Base-by-base conservation (phyloP, 1,139 yeast species). In the Yamadazyma spencermartinsiae region DNA sequence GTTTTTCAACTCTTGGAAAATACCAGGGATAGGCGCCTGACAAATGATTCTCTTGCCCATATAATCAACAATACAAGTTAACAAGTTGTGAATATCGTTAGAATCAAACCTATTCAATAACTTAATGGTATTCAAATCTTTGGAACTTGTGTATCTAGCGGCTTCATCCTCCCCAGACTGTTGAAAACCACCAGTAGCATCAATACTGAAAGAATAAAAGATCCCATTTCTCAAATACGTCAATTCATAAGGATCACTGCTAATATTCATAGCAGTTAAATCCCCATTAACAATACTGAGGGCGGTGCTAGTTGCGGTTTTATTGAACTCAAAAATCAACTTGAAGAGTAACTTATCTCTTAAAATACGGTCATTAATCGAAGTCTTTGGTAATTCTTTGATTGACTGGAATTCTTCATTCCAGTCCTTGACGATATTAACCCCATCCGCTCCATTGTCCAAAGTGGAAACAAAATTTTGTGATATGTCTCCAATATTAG, bases 21-120 rank as follows among this genome's bases (percentile, higher is more conserved):
- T 79, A 44, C 98, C 98, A n/a, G 98, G 98, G 35, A 92, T 95
- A 17, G 97, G 96, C 12, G 96, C 87, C 68, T 92, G 98, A 58
- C 95, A 89, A 31, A 90, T 76, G 31, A 90, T 71, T 60, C 98
- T 78, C 53, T 80, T 83, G 45, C 98, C 98, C 60, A 86, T 80
- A 63, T 79, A 90, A 61, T 92, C 98, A 40, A 92, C 88, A 43
- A 90, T 76, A 33, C 90, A 76, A 6, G 97, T 86, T 49, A 87
- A 79, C 45, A 90, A 70, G 39, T 84, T 82, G 52, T 80, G 78
- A 36, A 89, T 68, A 31, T 84, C 88, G 13, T 66, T 67, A 26
- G 80, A 57, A 52, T 86, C 90, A 36, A 84, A 63, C 50, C 80
- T 71, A 65, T 86, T 86, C 54, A 90, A 68, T 40, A 76, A 72